phyloP scores from a whole-genome alignment of 2,329 filamentous ascomycete genomes.

The Stromatinia cepivora region DNA sequence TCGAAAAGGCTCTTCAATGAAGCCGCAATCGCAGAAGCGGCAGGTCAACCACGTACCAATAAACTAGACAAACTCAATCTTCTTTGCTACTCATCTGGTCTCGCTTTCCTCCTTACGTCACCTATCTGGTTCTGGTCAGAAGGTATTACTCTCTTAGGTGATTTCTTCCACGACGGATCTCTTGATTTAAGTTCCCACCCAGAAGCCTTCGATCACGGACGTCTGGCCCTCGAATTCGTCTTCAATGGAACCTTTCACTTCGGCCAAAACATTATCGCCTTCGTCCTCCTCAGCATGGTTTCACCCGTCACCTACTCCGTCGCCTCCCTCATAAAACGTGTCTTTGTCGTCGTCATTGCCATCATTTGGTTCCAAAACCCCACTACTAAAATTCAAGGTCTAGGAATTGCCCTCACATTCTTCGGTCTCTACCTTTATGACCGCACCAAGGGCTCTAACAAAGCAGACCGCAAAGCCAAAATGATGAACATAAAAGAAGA shows the following conservation, averaged over 20 bases:
- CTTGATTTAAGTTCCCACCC: slow-evolving; percentile 60
- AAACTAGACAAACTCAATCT: slow-evolving; percentile 97
- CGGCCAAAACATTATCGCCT: slow-evolving; percentile 92
- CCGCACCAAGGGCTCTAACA: slow-evolving; percentile 82
- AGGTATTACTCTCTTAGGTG: slow-evolving; percentile 72
- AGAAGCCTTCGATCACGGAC: slow-evolving; percentile 72
- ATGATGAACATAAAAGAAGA: slow-evolving; percentile 54
- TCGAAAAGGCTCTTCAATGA: slow-evolving; percentile 98
- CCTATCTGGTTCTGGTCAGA: slow-evolving; percentile 95
- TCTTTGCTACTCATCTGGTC: slow-evolving; percentile 91
- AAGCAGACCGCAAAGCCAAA: slow-evolving; percentile 79
- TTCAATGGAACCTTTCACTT: slow-evolving; percentile 99
- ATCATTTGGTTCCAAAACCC: slow-evolving; percentile 95
- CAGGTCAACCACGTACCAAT: slow-evolving; percentile 63
- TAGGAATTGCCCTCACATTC: slow-evolving; percentile 87
- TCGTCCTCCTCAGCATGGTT: slow-evolving; percentile 86
- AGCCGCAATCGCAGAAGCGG: slow-evolving; percentile 78
- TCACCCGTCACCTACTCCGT: slow-evolving; percentile 97
- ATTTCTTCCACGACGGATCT: slow-evolving; percentile 79
- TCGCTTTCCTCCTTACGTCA: slow-evolving; percentile 83
- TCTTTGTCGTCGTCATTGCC: slow-evolving; percentile 93
- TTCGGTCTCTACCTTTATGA: slow-evolving; percentile 94
- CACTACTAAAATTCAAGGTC: slow-evolving; percentile 78
- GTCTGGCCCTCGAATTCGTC: slow-evolving; percentile 78
- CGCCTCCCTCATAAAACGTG: slow-evolving; percentile 91